Evolutionary conservation across 371 early-diverging fungal species (phyloP).

Genomic region (Mycotypha africana): DNA sequence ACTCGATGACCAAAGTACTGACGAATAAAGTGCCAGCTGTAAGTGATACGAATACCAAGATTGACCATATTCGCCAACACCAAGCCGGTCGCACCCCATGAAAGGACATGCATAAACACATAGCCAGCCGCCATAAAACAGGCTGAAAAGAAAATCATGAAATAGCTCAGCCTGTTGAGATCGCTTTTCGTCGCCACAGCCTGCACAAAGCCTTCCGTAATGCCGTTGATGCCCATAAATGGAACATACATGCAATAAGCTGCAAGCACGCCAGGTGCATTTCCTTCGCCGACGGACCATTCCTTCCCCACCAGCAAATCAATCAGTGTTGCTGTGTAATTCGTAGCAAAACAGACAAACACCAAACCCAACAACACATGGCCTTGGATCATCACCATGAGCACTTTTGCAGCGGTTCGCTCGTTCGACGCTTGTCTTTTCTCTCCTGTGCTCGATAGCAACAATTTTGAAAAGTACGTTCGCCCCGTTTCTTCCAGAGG

Average conservation of each 20-base stretch:
- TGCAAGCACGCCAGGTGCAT: constrained; percentile 56
- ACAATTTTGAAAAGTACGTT: constrained; percentile 69
- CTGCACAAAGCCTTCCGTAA: constrained; percentile 91
- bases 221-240: constrained; percentile 92
- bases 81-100: constrained; percentile 73
- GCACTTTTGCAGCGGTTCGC: constrained; percentile 43
- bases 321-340: constrained; percentile 73
- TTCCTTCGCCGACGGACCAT: constrained; percentile 48
- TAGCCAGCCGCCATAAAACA: constrained; percentile 62
- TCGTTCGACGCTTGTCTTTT: constrained; percentile 1
- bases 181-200: constrained; percentile 68
- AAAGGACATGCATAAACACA: constrained; percentile 49
- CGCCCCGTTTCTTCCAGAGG: constrained; percentile 91
- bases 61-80: constrained; percentile 86
- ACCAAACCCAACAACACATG: constrained; percentile 75
- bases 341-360: constrained; percentile 81
- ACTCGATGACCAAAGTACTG: constrained; percentile 35
- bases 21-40: constrained; percentile 64
- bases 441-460: constrained; percentile 12
- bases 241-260: constrained; percentile 88
- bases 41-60: constrained; percentile 70
- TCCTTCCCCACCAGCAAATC: constrained; percentile 62
- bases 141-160: constrained; percentile 73
- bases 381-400: constrained; percentile 64
- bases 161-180: constrained; percentile 56